Percentiles rank a stretch among this genome's conserved stretches.
Conservation (phyloP, 2,329 filamentous ascomycete genomes). For the Trichoderma simmonsii region DNA sequence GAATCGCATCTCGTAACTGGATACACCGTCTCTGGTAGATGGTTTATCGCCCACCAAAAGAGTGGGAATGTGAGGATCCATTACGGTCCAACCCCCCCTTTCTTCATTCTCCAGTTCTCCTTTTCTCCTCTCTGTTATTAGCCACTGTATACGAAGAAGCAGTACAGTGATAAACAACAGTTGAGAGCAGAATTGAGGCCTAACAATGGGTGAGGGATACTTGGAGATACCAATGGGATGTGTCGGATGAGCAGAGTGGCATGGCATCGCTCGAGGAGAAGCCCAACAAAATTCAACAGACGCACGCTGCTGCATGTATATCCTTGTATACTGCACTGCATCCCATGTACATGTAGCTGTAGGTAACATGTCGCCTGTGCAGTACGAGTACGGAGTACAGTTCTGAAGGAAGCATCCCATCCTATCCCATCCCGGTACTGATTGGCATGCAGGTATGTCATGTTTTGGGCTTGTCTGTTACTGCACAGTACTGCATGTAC, state of each 20-base stretch:
- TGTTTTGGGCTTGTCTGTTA: not conserved
- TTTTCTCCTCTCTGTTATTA: not conserved
- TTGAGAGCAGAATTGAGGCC: not conserved
- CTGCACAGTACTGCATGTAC: not conserved
- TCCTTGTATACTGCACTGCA: not conserved
- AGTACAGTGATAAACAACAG: not conserved
- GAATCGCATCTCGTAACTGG: not conserved
- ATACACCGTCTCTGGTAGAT: slow-evolving; percentile 8
- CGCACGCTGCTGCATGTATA: not conserved
- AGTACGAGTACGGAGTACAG: not conserved
- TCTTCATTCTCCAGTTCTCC: not conserved
- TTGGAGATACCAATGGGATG: not conserved
- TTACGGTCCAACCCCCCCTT: not conserved
- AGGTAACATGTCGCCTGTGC: not conserved
- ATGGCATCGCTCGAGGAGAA: not conserved
- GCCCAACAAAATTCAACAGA: slow-evolving; percentile 2
- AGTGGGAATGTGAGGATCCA: slow-evolving; percentile 15
- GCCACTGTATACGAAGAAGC: not conserved
- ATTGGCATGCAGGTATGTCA: slow-evolving; percentile 3
- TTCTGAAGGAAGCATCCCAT: not conserved
- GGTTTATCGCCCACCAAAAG: not conserved
- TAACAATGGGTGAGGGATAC: not conserved
- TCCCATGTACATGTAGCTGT: not conserved
- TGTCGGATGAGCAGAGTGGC: not conserved
- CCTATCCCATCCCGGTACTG: not conserved